Evolutionary conservation across 208 protist species (phyloP), one percentile per base, ranked within the genome.

Genomic region (Angomonas ambiguus): DNA sequence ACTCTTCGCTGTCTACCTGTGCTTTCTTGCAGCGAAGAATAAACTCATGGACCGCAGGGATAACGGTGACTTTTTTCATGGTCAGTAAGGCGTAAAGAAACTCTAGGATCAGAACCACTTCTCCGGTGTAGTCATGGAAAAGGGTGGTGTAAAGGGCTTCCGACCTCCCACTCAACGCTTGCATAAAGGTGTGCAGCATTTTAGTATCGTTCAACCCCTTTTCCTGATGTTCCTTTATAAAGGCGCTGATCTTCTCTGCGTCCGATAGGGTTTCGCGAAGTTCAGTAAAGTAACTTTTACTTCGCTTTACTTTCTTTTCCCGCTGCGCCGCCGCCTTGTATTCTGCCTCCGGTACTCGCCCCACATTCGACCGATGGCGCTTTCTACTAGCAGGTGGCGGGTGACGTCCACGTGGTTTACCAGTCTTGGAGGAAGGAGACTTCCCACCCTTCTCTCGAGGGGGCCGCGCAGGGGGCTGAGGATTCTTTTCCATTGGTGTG

Each of bases 21-120:
- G 80, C 58, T 58, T 89, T 76, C 59, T 95, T 86, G 59, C 86
- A 93, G 51, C 86, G 89, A 49, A 95, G 88, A 20, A 92, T 51
- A 65, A 91, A 95, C 64, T 95, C 86, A 63, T 93, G 89, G 16
- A 75, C 80, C 2, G 76, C 45, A 0, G 86, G 83, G 8, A 49
- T 64, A 59, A 89, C 76, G 0, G 72, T 34, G 3, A 59, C 55
- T 25, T 77, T 77, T n/a, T 71, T 69, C 27, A 78, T 49, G 10
- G 80, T 77, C 63, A 80, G 88, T 27, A 90, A 27, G 22, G 82
- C 69, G 63, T 83, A 82, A 65, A 95, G 71, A 20, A 76, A 71
- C 63, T 91, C 83, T 0, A 95, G 74, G 3, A 82, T 51, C 1
- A 77, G 64, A 20, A 78, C 66, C 0, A 92, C 76, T 41, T 87